Percentiles rank a stretch among this genome's conserved stretches.
phyloP scores from a whole-genome alignment of 164 flowering plant species.

The Berberis vulgaris region DNA sequence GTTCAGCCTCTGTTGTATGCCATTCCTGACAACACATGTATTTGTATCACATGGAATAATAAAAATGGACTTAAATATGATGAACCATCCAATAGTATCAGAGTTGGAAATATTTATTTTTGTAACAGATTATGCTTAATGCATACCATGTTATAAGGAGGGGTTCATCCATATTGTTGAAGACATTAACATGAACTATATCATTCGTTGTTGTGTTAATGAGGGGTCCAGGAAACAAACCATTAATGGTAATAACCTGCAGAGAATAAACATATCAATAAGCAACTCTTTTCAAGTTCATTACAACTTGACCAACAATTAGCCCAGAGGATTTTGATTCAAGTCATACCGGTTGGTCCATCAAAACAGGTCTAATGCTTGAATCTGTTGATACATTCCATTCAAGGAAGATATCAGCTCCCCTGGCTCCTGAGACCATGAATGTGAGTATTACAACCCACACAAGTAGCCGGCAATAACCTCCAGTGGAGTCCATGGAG shows the following conservation, averaged over 20 bases:
- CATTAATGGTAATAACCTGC: constrained; percentile 69
- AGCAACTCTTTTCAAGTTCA: too few relatives aligned
- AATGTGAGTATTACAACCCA: constrained; percentile 7
- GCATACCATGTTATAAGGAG: constrained; percentile 59
- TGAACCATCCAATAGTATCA: too few relatives aligned
- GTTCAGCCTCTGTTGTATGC: constrained; percentile 55
- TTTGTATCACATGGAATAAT: neutral
- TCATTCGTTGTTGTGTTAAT: constrained; percentile 65
- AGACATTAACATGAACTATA: constrained; percentile 39
- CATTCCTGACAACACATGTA: constrained; percentile 42
- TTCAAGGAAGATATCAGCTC: constrained; percentile 38
- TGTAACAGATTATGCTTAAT: neutral
- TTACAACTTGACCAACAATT: too few relatives aligned
- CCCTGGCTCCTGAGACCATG: constrained; percentile 16
- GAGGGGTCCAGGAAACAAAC: constrained; percentile 61
- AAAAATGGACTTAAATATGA: neutral
- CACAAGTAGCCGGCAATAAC: neutral
- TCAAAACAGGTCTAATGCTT: constrained; percentile 16
- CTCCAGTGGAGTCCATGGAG: neutral
- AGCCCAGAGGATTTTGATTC: neutral
- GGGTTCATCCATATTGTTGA: constrained; percentile 57
- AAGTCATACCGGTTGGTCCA: constrained; percentile 30
- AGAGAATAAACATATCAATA: neutral
- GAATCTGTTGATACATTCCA: constrained; percentile 43
- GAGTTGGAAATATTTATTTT: too few relatives aligned